Conservation (phyloP, 352 stramenopile genomes). For the Phytopythium kandeliae region DNA sequence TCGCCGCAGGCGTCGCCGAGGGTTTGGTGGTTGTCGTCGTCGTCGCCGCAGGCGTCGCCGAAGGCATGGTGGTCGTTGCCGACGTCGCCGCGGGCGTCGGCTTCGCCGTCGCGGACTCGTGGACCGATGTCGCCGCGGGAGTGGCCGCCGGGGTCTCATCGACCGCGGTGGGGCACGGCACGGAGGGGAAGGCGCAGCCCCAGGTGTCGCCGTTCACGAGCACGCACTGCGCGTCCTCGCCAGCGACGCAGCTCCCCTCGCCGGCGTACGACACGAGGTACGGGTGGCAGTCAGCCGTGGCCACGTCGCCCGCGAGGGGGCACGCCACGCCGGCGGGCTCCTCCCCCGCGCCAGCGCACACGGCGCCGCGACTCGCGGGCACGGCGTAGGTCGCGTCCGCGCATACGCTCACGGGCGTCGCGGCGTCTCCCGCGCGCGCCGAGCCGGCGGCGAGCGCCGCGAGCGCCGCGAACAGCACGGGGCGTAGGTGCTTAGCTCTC, state of each 20-base stretch:
- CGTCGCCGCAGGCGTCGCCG: background rate
- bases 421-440: background rate
- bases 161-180: slow-evolving; percentile 8
- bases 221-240: slow-evolving; percentile 32
- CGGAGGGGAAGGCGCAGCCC: slow-evolving; percentile 39
- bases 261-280: slow-evolving; percentile 25
- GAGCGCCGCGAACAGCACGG: background rate
- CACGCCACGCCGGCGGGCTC: slow-evolving; percentile 21
- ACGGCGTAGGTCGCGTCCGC: slow-evolving; percentile 36
- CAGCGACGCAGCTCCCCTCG: slow-evolving; percentile 15
- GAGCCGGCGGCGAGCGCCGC: background rate
- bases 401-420: slow-evolving; percentile 24
- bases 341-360: slow-evolving; percentile 23
- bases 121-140: background rate
- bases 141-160: background rate
- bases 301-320: slow-evolving; percentile 20
- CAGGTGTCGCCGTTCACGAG: slow-evolving; percentile 19
- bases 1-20: slow-evolving; percentile 3
- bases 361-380: slow-evolving; percentile 13
- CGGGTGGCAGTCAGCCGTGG: slow-evolving; percentile 22
- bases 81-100: background rate
- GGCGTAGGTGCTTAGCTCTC: too few relatives aligned
- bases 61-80: background rate
- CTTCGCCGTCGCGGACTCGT: background rate
- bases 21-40: background rate